A percentile compares a stretch with the other conserved stretches of the same genome.
phyloP scores from a whole-genome alignment of 805 yeast species.

The Tetrapisispora namnaoensis region DNA sequence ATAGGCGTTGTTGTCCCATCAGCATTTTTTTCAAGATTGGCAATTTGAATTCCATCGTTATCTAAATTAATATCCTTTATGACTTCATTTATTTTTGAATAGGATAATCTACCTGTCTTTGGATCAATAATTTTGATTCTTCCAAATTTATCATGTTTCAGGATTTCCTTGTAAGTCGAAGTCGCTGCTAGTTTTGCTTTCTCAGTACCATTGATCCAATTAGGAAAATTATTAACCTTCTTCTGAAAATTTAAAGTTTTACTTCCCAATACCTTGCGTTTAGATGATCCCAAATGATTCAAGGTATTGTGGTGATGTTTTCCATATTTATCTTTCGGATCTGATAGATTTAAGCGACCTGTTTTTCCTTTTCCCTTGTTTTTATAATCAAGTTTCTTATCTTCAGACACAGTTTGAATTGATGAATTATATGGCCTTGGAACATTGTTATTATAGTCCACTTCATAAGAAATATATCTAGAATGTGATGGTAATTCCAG shows the following conservation, averaged over 20 bases:
- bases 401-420: background rate
- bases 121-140: conserved; percentile 15
- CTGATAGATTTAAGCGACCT: background rate
- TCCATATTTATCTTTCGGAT: background rate
- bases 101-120: conserved; percentile 14
- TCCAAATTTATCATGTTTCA: conserved; percentile 19
- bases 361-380: background rate
- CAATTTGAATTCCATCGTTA: conserved; percentile 18
- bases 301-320: background rate
- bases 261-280: background rate
- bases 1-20: conserved; percentile 15
- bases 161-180: conserved; percentile 11
- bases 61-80: conserved; percentile 21
- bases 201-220: conserved; percentile 25
- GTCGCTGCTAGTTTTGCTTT: conserved; percentile 25
- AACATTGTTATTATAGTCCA: background rate
- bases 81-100: conserved; percentile 16
- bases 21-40: conserved; percentile 13
- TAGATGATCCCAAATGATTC: background rate
- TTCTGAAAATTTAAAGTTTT: background rate
- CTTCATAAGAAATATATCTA: background rate
- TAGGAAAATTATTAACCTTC: conserved; percentile 9
- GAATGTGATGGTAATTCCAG: background rate
- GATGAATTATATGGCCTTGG: background rate
- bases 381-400: background rate